These are phyloP conservation scores for Acacia crassicarpa DNA, from an alignment of 306 rosid species.

Conservation along the genomic window DNA sequence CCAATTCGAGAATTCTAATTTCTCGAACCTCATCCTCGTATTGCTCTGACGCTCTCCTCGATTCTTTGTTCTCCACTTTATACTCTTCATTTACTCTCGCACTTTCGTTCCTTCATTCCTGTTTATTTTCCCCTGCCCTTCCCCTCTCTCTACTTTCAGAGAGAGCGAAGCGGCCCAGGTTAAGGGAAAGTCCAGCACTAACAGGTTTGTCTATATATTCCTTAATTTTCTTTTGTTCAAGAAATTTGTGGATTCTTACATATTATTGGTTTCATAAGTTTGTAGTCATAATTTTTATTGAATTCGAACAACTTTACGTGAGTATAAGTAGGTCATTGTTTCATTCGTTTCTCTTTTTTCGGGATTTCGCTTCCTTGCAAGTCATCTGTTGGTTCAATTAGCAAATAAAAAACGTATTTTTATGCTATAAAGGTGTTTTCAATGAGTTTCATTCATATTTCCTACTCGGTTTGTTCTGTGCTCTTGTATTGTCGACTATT, in stretches of 20 bases:
- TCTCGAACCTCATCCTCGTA: slow-evolving; percentile 43
- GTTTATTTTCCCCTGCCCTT: not conserved
- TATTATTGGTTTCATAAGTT: not conserved
- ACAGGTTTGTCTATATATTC: slow-evolving; percentile 29
- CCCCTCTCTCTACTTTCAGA: not conserved
- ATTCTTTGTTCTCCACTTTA: not conserved
- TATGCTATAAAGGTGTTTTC: not conserved
- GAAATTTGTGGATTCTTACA: not conserved
- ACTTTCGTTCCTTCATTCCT: not conserved
- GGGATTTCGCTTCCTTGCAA: not conserved
- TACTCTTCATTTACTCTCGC: not conserved
- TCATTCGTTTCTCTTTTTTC: not conserved
- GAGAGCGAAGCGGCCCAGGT: slow-evolving; percentile 28
- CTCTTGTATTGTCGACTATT: not conserved
- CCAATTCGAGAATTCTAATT: not conserved
- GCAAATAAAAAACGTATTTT: not conserved
- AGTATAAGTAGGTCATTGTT: not conserved
- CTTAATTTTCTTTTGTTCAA: not conserved
- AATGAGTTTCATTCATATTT: not conserved
- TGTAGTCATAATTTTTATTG: not conserved
- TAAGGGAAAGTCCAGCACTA: not conserved
- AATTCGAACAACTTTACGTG: not conserved
- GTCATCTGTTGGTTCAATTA: slow-evolving; percentile 4
- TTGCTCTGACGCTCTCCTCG: not conserved
- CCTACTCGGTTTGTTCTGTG: not conserved